Conservation (phyloP, 345 rosid genomes). For the Eucalyptus curtisii region DNA sequence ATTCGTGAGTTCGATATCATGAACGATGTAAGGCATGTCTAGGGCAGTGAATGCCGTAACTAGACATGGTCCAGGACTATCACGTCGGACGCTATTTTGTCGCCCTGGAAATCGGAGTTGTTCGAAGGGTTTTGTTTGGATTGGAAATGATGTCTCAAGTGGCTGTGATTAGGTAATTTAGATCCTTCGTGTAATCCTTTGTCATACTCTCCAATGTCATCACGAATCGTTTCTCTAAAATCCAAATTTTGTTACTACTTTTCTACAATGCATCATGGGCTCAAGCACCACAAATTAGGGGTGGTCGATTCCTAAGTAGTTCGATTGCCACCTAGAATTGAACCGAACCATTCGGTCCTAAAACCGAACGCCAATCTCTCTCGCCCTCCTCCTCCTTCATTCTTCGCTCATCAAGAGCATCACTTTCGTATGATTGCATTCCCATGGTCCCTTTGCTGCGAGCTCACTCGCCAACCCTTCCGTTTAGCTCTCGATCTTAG, state of each 20-base stretch:
- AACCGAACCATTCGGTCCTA: too few relatives aligned
- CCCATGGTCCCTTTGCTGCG: neutral
- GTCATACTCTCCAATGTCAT: neutral
- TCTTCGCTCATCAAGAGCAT: neutral
- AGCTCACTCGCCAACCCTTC: neutral
- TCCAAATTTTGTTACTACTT: neutral
- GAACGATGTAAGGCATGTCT: neutral
- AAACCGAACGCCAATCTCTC: neutral
- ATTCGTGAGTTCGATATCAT: neutral
- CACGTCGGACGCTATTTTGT: neutral
- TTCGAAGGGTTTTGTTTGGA: neutral
- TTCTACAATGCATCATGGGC: neutral
- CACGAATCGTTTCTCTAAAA: neutral
- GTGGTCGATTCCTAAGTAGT: neutral
- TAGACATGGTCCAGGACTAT: neutral
- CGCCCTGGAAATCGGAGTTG: neutral
- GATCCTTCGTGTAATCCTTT: neutral
- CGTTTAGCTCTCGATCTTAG: neutral
- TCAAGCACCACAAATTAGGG: neutral
- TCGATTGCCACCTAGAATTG: too few relatives aligned
- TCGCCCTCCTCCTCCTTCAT: too few relatives aligned
- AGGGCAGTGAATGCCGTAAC: neutral
- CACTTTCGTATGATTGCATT: neutral
- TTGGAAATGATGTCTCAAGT: neutral
- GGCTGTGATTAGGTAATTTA: neutral